A percentile compares a stretch with the other conserved stretches of the same genome.
phyloP scores from a whole-genome alignment of 2,329 filamentous ascomycete species.

The Aureobasidium subglaciale region DNA sequence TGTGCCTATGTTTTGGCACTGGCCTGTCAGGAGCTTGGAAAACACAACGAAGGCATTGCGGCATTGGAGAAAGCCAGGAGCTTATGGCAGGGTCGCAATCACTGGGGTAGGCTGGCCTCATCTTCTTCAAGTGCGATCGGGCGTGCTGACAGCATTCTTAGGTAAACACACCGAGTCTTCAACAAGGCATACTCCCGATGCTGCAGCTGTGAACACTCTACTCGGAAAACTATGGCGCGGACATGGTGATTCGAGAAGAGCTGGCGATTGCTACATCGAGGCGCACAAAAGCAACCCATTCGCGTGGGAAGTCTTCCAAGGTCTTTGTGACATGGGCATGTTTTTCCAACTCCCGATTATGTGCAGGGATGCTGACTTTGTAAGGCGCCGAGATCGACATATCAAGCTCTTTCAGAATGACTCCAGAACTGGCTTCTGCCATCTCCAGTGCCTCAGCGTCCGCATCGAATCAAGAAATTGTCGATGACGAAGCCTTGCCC shows the following conservation, averaged over 20 bases:
- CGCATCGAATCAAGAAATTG: slow-evolving; percentile 21
- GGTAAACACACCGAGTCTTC: slow-evolving; percentile 68
- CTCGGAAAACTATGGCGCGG: slow-evolving; percentile 81
- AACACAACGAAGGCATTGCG: slow-evolving; percentile 70
- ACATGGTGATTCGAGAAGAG: slow-evolving; percentile 72
- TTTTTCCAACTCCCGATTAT: slow-evolving; percentile 1
- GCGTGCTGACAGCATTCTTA: slow-evolving; percentile 25
- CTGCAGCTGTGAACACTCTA: slow-evolving; percentile 73
- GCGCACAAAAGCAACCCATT: slow-evolving; percentile 86
- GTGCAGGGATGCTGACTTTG: slow-evolving; percentile 11
- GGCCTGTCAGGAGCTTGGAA: slow-evolving; percentile 71
- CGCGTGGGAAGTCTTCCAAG: slow-evolving; percentile 95
- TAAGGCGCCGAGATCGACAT: slow-evolving; percentile 71
- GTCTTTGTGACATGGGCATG: slow-evolving; percentile 69
- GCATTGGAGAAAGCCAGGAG: slow-evolving; percentile 75
- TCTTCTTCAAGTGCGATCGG: not conserved
- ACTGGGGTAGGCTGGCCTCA: slow-evolving; percentile 39
- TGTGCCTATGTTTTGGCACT: slow-evolving; percentile 91
- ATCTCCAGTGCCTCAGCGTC: slow-evolving; percentile 30
- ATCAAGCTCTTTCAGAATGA: slow-evolving; percentile 78
- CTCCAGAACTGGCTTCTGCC: slow-evolving; percentile 52
- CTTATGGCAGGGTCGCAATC: slow-evolving; percentile 68
- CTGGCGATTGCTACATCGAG: slow-evolving; percentile 80
- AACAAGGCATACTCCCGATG: slow-evolving; percentile 71
- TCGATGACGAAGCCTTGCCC: slow-evolving; percentile 24